Evolutionary conservation across 139 green algal genomes (phyloP), one percentile per base, ranked within the genome.

Genomic region (Mesostigma viride): DNA sequence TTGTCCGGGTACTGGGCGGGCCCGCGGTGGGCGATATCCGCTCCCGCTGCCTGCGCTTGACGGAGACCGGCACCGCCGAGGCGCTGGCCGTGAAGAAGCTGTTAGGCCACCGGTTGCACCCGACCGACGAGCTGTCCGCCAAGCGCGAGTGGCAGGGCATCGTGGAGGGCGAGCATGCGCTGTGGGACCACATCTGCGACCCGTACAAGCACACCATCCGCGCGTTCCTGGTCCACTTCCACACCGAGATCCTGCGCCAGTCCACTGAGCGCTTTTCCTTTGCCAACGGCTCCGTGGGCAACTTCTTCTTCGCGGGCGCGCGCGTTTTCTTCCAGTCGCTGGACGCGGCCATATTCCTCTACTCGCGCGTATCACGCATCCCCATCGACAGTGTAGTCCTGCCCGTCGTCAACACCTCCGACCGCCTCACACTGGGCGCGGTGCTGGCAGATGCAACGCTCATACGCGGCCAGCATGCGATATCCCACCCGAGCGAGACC

Each of bases 301-400:
- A 98, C 87, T 99, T 97, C 69, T 98, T 99, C 82, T 98, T 99
- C 78, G 91, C 93, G 28, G 93, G 92, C 17, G 88, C 93, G 2
- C 85, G 93, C 60, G 89, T 83, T 3, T 98, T 97, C 78, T 97
- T 98, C 82, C 77, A 86, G 17, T 96, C 90, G 1, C 75, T 99
- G 68, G 93, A 99, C 63, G 90, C 90, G 1, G 92, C 93, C 34
- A 93, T 98, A 51, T 98, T 98, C 79, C 79, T 97, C 30, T 98
- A 96, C 68, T 86, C 73, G 2, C 75, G 85, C 1, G 89, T 96
- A 30, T 81, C 76, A 0, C 74, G 82, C 64, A 86, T 91, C 31
- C 87, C 87, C 2, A 67, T 79, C 44, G 82, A 81, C 32, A 82
- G 74, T 11, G 58, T 81, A 1, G 91, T 97, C 44, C 76, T 97